Evolutionary conservation across 164 flowering plant species (phyloP).

Genomic region (Amborella trichopoda): DNA sequence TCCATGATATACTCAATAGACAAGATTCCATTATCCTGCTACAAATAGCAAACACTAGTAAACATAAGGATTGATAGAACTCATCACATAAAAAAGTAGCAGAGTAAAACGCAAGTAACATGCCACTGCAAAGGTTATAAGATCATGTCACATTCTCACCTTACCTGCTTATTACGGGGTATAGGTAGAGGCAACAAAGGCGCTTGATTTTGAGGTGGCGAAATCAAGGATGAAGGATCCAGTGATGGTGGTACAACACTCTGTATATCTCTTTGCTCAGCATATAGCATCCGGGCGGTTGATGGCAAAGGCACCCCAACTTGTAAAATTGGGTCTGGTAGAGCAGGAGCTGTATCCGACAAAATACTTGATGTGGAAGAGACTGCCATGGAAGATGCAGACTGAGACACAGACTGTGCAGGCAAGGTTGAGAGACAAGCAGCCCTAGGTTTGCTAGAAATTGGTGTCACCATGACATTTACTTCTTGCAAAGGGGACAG

Average conservation of each 20-base stretch:
- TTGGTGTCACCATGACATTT: constrained; percentile 22
- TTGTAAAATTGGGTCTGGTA: constrained; percentile 57
- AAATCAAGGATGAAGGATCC: constrained; percentile 21
- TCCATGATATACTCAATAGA: no score
- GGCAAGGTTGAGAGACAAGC: constrained; percentile 18
- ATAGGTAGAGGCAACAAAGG: constrained; percentile 51
- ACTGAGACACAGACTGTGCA: constrained; percentile 23
- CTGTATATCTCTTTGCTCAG: constrained; percentile 51
- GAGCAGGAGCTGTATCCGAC: no score
- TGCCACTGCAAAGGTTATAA: no score
- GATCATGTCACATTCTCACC: no score
- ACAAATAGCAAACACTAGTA: no score
- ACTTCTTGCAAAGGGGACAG: constrained; percentile 20
- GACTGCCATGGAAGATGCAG: constrained; percentile 20
- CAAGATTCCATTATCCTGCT: no score
- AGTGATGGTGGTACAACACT: constrained; percentile 28
- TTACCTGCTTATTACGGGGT: constrained; percentile 43
- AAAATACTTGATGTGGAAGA: constrained; percentile 24
- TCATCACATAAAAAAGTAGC: no score
- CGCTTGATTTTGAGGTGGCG: constrained; percentile 43
- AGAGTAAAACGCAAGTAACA: no score
- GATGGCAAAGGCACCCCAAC: constrained; percentile 25
- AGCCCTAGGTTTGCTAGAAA: constrained; percentile 30
- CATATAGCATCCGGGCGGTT: constrained; percentile 26
- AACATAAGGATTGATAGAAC: no score